These are phyloP conservation scores for Cladosporium sp. DNA, from an alignment of 2,329 filamentous ascomycete species.

Conservation along the genomic window DNA sequence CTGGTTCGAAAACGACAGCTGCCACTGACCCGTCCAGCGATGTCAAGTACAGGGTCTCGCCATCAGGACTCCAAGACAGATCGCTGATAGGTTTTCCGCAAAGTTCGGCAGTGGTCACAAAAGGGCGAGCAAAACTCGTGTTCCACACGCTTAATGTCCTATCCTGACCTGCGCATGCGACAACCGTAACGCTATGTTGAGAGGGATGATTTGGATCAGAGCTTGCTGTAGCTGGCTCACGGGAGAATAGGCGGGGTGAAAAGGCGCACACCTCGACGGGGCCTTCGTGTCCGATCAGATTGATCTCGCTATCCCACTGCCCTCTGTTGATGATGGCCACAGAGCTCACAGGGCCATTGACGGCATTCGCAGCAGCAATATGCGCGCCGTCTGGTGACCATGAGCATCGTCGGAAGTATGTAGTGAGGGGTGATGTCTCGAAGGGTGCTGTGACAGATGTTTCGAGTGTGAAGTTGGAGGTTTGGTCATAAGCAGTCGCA, in stretches of 20 bases:
- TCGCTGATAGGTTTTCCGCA: slow-evolving; percentile 90
- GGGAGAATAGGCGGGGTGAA: slow-evolving; percentile 81
- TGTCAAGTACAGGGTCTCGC: slow-evolving; percentile 76
- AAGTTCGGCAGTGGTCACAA: slow-evolving; percentile 85
- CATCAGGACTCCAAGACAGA: slow-evolving; percentile 88
- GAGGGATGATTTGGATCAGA: slow-evolving; percentile 24
- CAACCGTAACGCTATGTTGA: slow-evolving; percentile 71
- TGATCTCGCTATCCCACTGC: slow-evolving; percentile 93
- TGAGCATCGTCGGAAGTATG: slow-evolving; percentile 92
- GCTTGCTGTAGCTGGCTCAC: slow-evolving; percentile 55
- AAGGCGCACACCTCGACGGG: slow-evolving; percentile 97
- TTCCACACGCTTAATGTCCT: slow-evolving; percentile 98
- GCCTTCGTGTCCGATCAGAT: slow-evolving; percentile 92
- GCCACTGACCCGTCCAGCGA: slow-evolving; percentile 88
- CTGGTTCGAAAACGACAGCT: slow-evolving; percentile 72
- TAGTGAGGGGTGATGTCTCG: slow-evolving; percentile 84
- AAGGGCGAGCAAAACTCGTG: slow-evolving; percentile 85
- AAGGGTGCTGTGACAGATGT: slow-evolving; percentile 87
- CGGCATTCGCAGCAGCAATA: slow-evolving; percentile 93
- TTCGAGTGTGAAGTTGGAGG: slow-evolving; percentile 93
- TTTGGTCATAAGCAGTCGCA: slow-evolving; percentile 88
- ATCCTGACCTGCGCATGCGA: slow-evolving; percentile 94
- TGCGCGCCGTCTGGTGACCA: slow-evolving; percentile 98
- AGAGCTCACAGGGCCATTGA: slow-evolving; percentile 94
- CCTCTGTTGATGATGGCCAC: slow-evolving; percentile 93